Base-by-base conservation (phyloP, 73 alveolate genomes). In the Paraurostyla sp. region DNA sequence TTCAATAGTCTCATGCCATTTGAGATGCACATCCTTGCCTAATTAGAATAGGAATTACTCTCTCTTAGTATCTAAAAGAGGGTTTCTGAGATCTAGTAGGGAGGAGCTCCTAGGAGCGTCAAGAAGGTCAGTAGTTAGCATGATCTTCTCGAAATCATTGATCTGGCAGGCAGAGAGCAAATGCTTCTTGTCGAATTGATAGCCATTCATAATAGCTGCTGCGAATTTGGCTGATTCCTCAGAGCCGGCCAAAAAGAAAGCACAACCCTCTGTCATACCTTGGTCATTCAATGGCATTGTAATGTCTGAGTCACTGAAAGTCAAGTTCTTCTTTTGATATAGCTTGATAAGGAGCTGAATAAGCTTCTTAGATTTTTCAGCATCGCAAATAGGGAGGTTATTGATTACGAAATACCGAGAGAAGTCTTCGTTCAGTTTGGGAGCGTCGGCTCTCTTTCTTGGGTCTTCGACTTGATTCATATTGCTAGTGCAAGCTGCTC, bases 401-500 rank as follows among this genome's bases (percentile, higher is more conserved):
- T 76, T 78, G 32, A 89, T 49, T 43, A 89, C 56, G 62, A 89
- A 32, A 46, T 89, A 89, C 40, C 63, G 58, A 0, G 90, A 63
- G 89, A 89, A 89, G 20, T 80, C 88, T 23, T 43, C 83, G 59
- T 89, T 58, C 30, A 89, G 87, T 46, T 80, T 80, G 9, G 94
- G 94, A 0, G 89, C 87, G 23, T 80, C 91, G 9, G 81, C 2
- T 7, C 18, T 16, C 22, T 11, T 40, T 18, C 45, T 29, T 58
- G 91, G 91, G 38, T 81, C 71, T 43, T 81, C 91, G 20, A 81
- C 32, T 32, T 9, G 15, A 49, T 0, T 16, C 2, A 29, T 45
- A 38, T 81, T 33, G 43, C 1, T 2, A 22, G n/a, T 9, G 71
- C 62, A 40, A n/a, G 91, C 80, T 22, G 57, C 33, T 25, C 82